Base-by-base conservation (phyloP, 139 green algal genomes). In the Auxenochlorella pyrenoidosa region DNA sequence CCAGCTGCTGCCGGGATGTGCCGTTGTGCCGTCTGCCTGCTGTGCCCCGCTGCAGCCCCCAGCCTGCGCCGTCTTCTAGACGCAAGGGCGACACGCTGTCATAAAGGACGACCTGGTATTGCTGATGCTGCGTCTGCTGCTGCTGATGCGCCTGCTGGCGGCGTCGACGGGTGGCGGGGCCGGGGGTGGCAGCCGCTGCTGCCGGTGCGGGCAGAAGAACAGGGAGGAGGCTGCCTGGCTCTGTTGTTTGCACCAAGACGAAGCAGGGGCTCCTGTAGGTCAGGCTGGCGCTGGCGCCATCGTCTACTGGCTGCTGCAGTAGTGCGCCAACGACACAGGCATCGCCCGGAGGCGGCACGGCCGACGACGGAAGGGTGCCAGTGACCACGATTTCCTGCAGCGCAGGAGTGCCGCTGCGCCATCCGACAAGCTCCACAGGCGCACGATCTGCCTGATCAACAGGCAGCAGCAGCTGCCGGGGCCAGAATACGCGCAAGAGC, bases 31-130 rank as follows among this genome's bases (percentile, higher is more conserved):
- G 5, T 28, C 30, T 41, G 75, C 75, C 54, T 28, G 34, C 0
- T 12, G 72, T 18, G 5, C 21, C 38, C 34, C 12, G 18, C 72
- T 82, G 76, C 76, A n/a, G 47, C 32, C 32, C 44, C 30, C 32
- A 26, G 34, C 24, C 60, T 51, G 30, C 0, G 26, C 16, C 4
- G 58, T 4, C 79, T 59, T n/a, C 47, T 59, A 15, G 58, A 10
- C 58, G 18, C 36, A 40, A 4, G 19, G 40, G 40, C 26, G 40
- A 1, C 34, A 44, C 21, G 10, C 44, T 41, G 19, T 54, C n/a
- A 36, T 71, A 79, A 16, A 86, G 24, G 12, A 86, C 47, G 44
- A 79, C 43, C 30, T 85, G 80, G 68, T 36, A 71, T 28, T 30
- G 54, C 79, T 22, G 30, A 22, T 32, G 19, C 34, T 58, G 15